Conservation (phyloP, 2,329 filamentous ascomycete species). For the Fusarium gaditjirri region DNA sequence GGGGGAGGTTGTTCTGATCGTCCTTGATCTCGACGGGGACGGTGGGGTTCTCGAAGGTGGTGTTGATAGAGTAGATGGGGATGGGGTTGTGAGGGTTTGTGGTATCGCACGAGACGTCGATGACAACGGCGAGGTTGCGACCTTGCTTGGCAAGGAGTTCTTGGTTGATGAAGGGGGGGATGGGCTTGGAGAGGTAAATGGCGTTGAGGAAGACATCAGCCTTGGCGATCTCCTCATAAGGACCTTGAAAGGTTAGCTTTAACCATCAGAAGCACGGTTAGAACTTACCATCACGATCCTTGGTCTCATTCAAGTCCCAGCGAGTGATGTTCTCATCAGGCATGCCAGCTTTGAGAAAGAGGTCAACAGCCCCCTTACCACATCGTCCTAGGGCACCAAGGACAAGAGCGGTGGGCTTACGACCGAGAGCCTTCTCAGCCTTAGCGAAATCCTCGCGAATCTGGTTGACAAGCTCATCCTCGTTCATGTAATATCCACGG, state of each 20-base stretch:
- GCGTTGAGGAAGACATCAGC: conserved; percentile 81
- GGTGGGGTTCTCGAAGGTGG: conserved; percentile 89
- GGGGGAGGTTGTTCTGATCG: conserved; percentile 60
- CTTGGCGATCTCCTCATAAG: conserved; percentile 81
- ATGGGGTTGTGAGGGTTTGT: conserved; percentile 77
- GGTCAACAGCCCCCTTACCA: conserved; percentile 83
- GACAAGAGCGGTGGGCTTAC: conserved; percentile 80
- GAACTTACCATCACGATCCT: conserved; percentile 63
- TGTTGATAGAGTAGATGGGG: conserved; percentile 86
- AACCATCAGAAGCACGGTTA: no score
- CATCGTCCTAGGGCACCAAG: conserved; percentile 89
- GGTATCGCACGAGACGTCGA: conserved; percentile 81
- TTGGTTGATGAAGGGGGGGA: conserved; percentile 82
- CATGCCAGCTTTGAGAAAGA: conserved; percentile 76
- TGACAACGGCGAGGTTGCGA: conserved; percentile 82
- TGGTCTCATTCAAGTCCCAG: conserved; percentile 83
- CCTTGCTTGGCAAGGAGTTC: conserved; percentile 71
- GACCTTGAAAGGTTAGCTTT: conserved; percentile 47
- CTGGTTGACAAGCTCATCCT: conserved; percentile 63
- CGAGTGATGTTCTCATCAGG: conserved; percentile 58
- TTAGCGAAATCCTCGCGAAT: conserved; percentile 61
- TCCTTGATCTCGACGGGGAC: conserved; percentile 74
- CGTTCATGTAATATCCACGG: conserved; percentile 77
- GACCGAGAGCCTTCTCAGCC: conserved; percentile 76
- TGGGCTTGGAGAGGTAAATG: conserved; percentile 77